Evolutionary conservation across 2,329 filamentous ascomycete species (phyloP), one percentile per base, ranked within the genome.

Genomic region (Calycina herbarum): DNA sequence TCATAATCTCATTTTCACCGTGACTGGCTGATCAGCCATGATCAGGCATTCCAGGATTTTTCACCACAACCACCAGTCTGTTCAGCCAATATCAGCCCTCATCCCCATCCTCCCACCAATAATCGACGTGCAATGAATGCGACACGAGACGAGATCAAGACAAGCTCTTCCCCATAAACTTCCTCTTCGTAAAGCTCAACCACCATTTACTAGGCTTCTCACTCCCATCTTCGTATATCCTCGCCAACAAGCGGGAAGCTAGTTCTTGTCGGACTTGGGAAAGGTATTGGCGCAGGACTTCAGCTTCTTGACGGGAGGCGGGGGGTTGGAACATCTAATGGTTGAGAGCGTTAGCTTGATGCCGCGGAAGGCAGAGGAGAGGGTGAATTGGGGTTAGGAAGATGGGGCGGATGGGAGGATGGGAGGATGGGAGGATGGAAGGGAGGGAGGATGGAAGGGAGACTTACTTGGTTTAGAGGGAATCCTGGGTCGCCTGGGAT

Each of bases 171-270:
- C 94, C 94, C 95, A 99, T 98, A 77, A 99, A 99, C 87, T 97
- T 97, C 81, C 95, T 89, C 89, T 98, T 98, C 63, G 92, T 92
- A 78, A 97, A 99, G 84, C 95, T 98, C 78, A 99, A 81, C 95
- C 95, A 99, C 92, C 94, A 98, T 88, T 96, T 86, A 79, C 82
- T 86, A 64, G 87, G 86, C 80, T 86, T 86, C 80, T 92, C 79
- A 83, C 79, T 89, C 88, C 92, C 78, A 81, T 94, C 93, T 64
- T 91, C 89, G 77, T 96, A 99, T 70, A 99, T 89, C 73, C 94
- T 86, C 62, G 91, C 90, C 77, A 97, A 81, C 81, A 99, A 83
- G 77, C 95, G 85, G 65, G 84, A 81, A 4, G 94, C 94, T 68
- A 98, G 82, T 81, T 98, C 95, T 79, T 98, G 94, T 73, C 95